Base-by-base conservation (phyloP, 257 asterid species). In the Fraxinus quadrangulata region DNA sequence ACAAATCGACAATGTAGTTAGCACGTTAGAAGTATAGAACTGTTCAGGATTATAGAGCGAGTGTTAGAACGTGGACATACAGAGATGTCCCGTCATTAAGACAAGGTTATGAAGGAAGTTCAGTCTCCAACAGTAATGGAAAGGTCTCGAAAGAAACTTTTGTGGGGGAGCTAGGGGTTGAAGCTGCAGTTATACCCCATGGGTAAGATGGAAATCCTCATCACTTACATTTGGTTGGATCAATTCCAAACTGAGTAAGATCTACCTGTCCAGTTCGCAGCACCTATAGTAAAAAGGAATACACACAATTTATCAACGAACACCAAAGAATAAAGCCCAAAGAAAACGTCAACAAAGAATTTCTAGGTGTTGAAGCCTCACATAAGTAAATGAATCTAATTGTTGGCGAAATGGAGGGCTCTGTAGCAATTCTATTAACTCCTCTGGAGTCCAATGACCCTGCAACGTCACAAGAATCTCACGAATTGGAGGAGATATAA, bases 331-430 rank as follows among this genome's bases (percentile, higher is more conserved):
- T 66, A 47, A 30, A 40, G 80, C 54, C 75, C n/a, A 28, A 42
- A 81, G 77, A 45, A 14, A 67, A 26, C 9, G 24, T 9, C 51
- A 70, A 77, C 59, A 67, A 74, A 77, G 21, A 9, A 24, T 40
- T 6, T 34, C 49, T 13, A 67, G 31, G 75, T 59, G 45, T 36
- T 54, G 67, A 69, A 69, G 74, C 67, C 97, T 85, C 83, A 96
- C 98, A 67, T 93, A 90, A 81, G 98, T 88, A 85, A 96, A 96
- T 73, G 99, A 88, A 86, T 96, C 99, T 49, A 96, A 83, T 82
- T 93, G 98, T 78, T 93, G 97, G 82, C 95, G 97, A 80, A 93
- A 96, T 71, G 94, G 98, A 33, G 97, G 91, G 78, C 97, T 93
- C 86, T 96, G 97, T 70, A 96, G 84, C 86, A 96, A 83, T 82